Evolutionary conservation across 2,329 filamentous ascomycete species (phyloP), one percentile per base, ranked within the genome.

Genomic region (Rhynchosporium agropyri): DNA sequence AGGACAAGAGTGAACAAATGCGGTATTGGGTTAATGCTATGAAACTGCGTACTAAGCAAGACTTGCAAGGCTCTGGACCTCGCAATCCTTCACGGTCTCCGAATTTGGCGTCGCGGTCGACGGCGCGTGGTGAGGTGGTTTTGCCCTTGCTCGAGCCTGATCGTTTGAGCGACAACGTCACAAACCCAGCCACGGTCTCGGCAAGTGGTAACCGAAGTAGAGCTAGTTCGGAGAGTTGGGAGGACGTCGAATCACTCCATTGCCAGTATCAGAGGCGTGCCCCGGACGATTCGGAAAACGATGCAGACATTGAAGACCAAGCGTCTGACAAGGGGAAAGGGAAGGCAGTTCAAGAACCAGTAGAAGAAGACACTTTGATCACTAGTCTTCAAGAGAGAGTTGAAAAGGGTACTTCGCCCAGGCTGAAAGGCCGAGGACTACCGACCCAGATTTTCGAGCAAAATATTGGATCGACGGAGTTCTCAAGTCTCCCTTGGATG

Each of bases 11-110:
- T 61, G 83, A 85, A 10, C 81, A 83, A 56, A 79, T 90, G 40
- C 77, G 79, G 10, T 84, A 85, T 72, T 85, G 86, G 79, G 79
- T 88, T 10, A 78, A 80, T 38, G 77, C 84, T 29, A 84, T 86
- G 65, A 69, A 78, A 74, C 26, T 54, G 13, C 46, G 29, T 10
- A 53, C 54, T n/a, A 46, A 63, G 20, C 46, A 40, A 33, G 53
- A 58, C 9, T 13, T 36, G 42, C 57, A 50, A 42, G 45, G 49
- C 33, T 45, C 59, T 15, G 33, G 29, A 5, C 42, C 45, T 54
- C 54, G 31, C 26, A 49, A 4, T 12, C 29, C 60, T 33, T 10
- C 46, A 50, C 38, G 20, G n/a, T 29, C 43, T 36, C 50, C 50
- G 26, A 48, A 54, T 13, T 15, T 31, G n/a, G 51, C 51, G 33